Conservation (phyloP, 2,329 filamentous ascomycete species). For the Cladophialophora chaetospira region DNA sequence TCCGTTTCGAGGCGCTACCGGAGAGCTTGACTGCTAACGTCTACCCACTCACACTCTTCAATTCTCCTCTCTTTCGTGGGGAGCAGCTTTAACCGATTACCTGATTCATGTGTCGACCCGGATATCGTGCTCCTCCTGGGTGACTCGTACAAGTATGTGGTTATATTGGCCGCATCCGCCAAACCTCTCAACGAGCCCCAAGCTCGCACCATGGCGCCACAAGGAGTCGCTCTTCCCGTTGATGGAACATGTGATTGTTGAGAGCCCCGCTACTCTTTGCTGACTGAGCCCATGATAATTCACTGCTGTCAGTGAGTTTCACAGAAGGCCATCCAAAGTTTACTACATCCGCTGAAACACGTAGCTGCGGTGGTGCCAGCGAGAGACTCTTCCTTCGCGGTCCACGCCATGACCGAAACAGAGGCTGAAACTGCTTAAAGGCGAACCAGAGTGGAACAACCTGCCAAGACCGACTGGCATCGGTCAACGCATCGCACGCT, state of each 20-base stretch:
- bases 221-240: constrained; percentile 13
- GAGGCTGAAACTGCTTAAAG: constrained; percentile 38
- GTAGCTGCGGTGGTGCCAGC: constrained; percentile 26
- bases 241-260: constrained; percentile 28
- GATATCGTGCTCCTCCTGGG: background rate
- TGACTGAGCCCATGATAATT: constrained; percentile 24
- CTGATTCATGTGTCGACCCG: constrained; percentile 8
- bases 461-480: constrained; percentile 46
- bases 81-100: constrained; percentile 14
- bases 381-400: constrained; percentile 28
- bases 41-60: background rate
- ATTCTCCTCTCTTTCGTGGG: too few relatives aligned
- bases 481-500: constrained; percentile 48
- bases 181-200: background rate
- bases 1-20: constrained; percentile 16
- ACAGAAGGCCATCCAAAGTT: background rate
- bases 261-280: constrained; percentile 22
- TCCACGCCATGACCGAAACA: constrained; percentile 31
- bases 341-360: constrained; percentile 10
- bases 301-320: constrained; percentile 30
- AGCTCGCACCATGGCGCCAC: constrained; percentile 19
- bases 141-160: background rate
- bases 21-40: background rate
- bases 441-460: constrained; percentile 33
- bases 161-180: background rate